Percentiles rank a stretch among this genome's conserved stretches.
Evolutionary conservation across 2,329 filamentous ascomycete genomes (phyloP).

Genomic region (Claviceps purpurea): DNA sequence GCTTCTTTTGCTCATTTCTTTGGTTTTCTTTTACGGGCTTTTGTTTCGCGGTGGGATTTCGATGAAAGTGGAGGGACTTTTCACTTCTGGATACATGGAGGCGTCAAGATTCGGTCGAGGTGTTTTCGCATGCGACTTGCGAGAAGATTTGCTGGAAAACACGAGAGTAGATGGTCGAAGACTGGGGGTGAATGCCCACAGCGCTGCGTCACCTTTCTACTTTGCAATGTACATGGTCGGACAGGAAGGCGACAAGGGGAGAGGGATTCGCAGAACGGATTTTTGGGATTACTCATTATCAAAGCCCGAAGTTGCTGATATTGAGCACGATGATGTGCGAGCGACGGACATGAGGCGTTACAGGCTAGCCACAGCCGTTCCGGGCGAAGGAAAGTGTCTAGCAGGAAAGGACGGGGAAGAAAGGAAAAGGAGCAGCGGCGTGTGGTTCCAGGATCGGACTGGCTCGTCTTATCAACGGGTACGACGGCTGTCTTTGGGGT

Average conservation of each 20-base stretch:
- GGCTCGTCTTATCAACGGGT: neutral
- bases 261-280: neutral
- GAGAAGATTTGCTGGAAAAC: neutral
- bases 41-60: neutral
- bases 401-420: neutral
- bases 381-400: neutral
- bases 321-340: neutral
- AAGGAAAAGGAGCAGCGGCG: neutral
- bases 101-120: slow-evolving; percentile 9
- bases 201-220: slow-evolving; percentile 4
- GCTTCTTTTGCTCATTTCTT: neutral
- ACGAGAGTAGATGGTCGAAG: neutral
- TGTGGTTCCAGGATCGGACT: neutral
- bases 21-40: neutral
- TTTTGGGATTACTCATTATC: neutral
- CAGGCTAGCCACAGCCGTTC: neutral
- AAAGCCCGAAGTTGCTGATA: neutral
- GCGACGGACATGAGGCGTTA: neutral
- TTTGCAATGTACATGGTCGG: neutral
- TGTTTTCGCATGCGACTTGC: slow-evolving; percentile 4
- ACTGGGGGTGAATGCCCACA: neutral
- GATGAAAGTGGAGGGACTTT: neutral
- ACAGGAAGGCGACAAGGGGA: neutral
- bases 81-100: slow-evolving; percentile 8
- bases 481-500: neutral